phyloP scores from a whole-genome alignment of 352 stramenopile genomes.

The Pelagophyceae sp. region DNA sequence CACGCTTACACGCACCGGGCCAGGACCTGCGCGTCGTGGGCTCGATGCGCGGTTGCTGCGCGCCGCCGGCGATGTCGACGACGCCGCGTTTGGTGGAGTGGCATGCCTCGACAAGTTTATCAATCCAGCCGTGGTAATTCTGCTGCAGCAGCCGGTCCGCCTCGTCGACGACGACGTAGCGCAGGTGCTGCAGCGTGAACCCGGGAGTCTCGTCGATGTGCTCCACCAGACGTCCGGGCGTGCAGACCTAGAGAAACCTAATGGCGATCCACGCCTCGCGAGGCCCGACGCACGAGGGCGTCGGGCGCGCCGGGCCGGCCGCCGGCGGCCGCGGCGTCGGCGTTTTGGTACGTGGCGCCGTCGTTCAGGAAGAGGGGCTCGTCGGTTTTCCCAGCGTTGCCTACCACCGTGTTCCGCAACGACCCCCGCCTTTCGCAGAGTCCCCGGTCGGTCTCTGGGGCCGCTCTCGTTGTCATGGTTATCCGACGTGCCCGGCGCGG shows the following conservation, averaged over 20 bases:
- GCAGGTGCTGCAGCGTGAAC: conserved; percentile 91
- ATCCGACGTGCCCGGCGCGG: conserved; percentile 59
- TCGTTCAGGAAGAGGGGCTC: conserved; percentile 12
- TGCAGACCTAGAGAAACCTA: too few species aligned
- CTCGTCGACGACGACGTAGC: conserved; percentile 94
- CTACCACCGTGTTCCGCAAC: background rate
- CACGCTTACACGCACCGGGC: background rate
- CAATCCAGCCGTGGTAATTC: conserved; percentile 93
- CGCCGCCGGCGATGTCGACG: background rate
- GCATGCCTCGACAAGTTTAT: conserved; percentile 63
- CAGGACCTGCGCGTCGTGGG: conserved; percentile 19
- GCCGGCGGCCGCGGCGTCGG: conserved; percentile 30
- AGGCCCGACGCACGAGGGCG: too few species aligned
- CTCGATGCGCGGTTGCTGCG: conserved; percentile 3
- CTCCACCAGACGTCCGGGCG: conserved; percentile 87
- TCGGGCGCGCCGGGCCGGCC: conserved; percentile 75
- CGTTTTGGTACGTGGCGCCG: conserved; percentile 28
- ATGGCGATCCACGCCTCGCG: too few species aligned
- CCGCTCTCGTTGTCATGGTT: too few species aligned
- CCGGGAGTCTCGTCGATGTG: conserved; percentile 90
- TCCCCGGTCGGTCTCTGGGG: too few species aligned
- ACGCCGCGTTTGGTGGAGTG: conserved; percentile 34
- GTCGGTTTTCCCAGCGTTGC: background rate
- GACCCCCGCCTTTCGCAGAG: too few species aligned
- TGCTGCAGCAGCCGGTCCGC: conserved; percentile 90